These are phyloP conservation scores for Chrysanthemum seticuspe DNA, from an alignment of 129 eudicot species.

Conservation along the genomic window DNA sequence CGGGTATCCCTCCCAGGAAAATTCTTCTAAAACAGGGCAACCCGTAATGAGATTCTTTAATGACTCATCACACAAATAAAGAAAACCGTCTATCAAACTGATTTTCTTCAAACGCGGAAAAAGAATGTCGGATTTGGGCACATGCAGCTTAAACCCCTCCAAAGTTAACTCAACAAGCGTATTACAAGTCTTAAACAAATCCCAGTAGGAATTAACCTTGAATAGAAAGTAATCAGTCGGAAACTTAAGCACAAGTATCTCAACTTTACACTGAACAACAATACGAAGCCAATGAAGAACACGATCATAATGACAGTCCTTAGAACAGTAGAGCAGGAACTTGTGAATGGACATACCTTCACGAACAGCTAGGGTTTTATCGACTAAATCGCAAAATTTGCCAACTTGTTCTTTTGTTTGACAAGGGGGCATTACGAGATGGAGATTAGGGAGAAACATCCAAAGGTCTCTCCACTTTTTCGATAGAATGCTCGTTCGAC, in stretches of 20 bases:
- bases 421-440: constrained; percentile 10
- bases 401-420: not conserved
- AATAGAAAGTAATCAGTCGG: constrained; percentile 1
- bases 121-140: not conserved
- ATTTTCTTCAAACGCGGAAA: constrained; percentile 22
- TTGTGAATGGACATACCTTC: constrained; percentile 8
- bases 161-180: constrained; percentile 25
- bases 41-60: constrained; percentile 21
- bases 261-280: constrained; percentile 6
- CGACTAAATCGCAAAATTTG: constrained; percentile 24
- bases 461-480: constrained; percentile 19
- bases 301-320: constrained; percentile 20
- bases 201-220: constrained; percentile 22
- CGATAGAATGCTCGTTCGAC: constrained; percentile 17
- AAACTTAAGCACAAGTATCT: constrained; percentile 20
- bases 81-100: not conserved
- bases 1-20: constrained; percentile 17
- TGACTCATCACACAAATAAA: not conserved
- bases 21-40: constrained; percentile 24
- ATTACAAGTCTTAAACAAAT: constrained; percentile 6
- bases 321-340: constrained; percentile 18
- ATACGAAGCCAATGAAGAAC: constrained; percentile 11
- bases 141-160: constrained; percentile 17
- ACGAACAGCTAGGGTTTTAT: constrained; percentile 22
- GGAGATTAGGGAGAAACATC: constrained; percentile 19